Evolutionary conservation across 345 rosid species (phyloP).

Genomic region (Citrus unshiu): DNA sequence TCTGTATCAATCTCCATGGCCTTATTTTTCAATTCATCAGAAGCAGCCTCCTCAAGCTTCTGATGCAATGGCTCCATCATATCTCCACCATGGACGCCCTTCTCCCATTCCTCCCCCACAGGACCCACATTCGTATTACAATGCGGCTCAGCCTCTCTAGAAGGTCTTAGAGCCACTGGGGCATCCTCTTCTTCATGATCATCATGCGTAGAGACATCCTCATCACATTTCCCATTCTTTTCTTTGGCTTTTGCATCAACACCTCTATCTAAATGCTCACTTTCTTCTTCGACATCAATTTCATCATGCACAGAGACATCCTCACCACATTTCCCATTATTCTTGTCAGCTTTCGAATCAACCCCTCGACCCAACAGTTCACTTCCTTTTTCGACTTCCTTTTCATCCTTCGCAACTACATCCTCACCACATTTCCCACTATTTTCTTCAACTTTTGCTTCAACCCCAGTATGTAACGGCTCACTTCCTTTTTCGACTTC

Average conservation of each 20-base stretch:
- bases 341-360: background rate
- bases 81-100: background rate
- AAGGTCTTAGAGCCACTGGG: background rate
- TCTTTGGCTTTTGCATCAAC: background rate
- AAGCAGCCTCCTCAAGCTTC: conserved; percentile 4
- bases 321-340: background rate
- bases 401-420: background rate
- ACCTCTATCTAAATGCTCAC: conserved; percentile 4
- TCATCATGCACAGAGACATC: conserved; percentile 2
- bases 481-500: conserved; percentile 2
- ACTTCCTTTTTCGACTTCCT: background rate
- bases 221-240: background rate
- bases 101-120: conserved; percentile 5
- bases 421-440: background rate
- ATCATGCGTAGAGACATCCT: background rate
- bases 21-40: conserved; percentile 8
- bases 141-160: background rate
- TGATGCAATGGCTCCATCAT: background rate
- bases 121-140: background rate
- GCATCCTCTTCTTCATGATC: background rate
- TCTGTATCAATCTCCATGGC: conserved; percentile 18
- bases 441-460: background rate
- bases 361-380: background rate
- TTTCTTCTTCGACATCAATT: background rate
- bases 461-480: conserved; percentile 2